These are phyloP conservation scores for Pouteria glomerata DNA, from an alignment of 148 eudicot species.

Conservation along the genomic window DNA sequence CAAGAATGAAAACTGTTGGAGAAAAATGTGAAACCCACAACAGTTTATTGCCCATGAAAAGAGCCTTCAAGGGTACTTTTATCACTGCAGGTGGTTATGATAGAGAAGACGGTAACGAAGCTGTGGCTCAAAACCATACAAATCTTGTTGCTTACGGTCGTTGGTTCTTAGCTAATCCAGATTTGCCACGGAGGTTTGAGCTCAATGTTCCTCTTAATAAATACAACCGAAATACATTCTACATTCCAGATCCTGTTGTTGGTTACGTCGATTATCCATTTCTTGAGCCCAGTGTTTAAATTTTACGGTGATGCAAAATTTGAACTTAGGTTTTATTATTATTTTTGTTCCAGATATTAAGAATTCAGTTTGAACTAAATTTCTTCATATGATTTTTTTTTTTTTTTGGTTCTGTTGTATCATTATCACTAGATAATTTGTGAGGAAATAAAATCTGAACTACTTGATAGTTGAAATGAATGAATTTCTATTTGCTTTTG, in stretches of 20 bases:
- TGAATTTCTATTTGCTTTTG: too few relatives aligned
- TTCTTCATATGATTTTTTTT: too few relatives aligned
- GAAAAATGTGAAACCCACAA: slow-evolving; percentile 18
- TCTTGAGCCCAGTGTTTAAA: slow-evolving; percentile 21
- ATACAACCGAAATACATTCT: slow-evolving; percentile 43
- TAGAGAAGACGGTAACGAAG: slow-evolving; percentile 37
- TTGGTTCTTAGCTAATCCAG: slow-evolving; percentile 42
- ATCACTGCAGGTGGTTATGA: slow-evolving; percentile 44
- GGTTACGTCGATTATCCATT: slow-evolving; percentile 59
- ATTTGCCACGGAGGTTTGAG: slow-evolving; percentile 37
- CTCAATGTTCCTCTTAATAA: slow-evolving; percentile 42
- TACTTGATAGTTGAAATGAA: too few relatives aligned
- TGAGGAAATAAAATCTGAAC: too few relatives aligned
- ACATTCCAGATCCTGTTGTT: slow-evolving; percentile 38
- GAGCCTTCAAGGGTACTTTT: slow-evolving; percentile 40
- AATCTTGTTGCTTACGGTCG: slow-evolving; percentile 49
- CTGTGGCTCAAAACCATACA: slow-evolving; percentile 16
- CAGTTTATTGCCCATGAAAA: slow-evolving; percentile 29
- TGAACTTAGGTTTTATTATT: background rate
- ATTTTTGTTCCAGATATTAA: too few relatives aligned
- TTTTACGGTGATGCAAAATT: background rate
- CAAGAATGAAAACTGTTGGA: slow-evolving; percentile 31
- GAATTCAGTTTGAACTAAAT: too few relatives aligned
- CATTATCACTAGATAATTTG: too few relatives aligned
- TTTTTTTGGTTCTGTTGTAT: too few relatives aligned